These are phyloP conservation scores for Polyplosphaeria fusca DNA, from an alignment of 495 filamentous ascomycete genomes.

Conservation along the genomic window DNA sequence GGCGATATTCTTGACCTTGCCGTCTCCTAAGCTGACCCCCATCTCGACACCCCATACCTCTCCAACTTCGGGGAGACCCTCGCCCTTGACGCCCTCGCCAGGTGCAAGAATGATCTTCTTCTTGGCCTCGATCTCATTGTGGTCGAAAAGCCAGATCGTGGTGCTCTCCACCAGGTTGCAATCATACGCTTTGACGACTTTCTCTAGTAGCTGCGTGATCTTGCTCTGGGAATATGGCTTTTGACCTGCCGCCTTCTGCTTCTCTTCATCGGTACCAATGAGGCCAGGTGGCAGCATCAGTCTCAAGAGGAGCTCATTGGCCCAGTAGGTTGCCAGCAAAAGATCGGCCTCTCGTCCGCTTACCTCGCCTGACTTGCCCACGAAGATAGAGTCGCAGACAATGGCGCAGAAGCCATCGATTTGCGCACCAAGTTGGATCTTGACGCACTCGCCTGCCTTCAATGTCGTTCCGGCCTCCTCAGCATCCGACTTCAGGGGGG, in stretches of 20 bases:
- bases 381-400: constrained; percentile 86
- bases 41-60: constrained; percentile 98
- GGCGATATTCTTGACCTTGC: constrained; percentile 87
- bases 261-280: constrained; percentile 86
- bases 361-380: constrained; percentile 60
- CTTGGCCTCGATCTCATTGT: constrained; percentile 94
- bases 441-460: constrained; percentile 80
- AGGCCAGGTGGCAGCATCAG: constrained; percentile 87
- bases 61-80: constrained; percentile 83
- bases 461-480: constrained; percentile 75
- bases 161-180: constrained; percentile 96
- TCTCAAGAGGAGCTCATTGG: constrained; percentile 88
- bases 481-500: constrained; percentile 77
- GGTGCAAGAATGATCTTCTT: constrained; percentile 97
- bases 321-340: constrained; percentile 85
- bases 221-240: constrained; percentile 77
- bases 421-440: constrained; percentile 96
- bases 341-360: constrained; percentile 78
- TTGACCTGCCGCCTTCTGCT: constrained; percentile 74
- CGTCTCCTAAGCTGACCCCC: constrained; percentile 82
- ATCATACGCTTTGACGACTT: constrained; percentile 84
- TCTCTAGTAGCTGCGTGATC: constrained; percentile 83
- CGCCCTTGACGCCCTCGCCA: constrained; percentile 81
- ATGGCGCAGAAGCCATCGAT: constrained; percentile 97
- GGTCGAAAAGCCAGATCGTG: constrained; percentile 90